Conservation (phyloP, 108 stramenopile species). For the Epithemia pelagica region DNA sequence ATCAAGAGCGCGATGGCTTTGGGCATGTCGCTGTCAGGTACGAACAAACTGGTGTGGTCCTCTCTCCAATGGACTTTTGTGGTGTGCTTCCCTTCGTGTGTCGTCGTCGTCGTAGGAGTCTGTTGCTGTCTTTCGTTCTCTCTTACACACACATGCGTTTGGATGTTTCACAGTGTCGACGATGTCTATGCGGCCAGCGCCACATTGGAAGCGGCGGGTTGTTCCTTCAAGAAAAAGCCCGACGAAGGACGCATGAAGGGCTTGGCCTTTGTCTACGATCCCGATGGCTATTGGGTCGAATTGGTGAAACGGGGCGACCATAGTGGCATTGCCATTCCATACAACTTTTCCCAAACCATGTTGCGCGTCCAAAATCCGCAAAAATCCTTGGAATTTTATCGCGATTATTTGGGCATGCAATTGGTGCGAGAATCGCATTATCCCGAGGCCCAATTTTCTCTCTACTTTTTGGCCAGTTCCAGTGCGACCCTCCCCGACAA, state of each 20-base stretch:
- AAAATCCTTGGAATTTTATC: slow-evolving; percentile 83
- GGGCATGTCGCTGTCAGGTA: slow-evolving; percentile 43
- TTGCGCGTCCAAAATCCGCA: slow-evolving; percentile 90
- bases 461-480: slow-evolving; percentile 88
- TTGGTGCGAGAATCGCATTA: slow-evolving; percentile 75
- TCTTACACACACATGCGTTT: no score
- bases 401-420: slow-evolving; percentile 71
- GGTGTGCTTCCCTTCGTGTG: neutral
- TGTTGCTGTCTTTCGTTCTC: no score
- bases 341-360: slow-evolving; percentile 95
- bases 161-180: slow-evolving; percentile 40
- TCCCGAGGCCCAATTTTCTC: slow-evolving; percentile 62
- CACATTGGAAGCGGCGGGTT: slow-evolving; percentile 74
- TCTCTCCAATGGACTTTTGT: neutral
- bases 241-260: slow-evolving; percentile 89
- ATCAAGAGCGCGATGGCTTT: slow-evolving; percentile 80
- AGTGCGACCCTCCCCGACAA: slow-evolving; percentile 21
- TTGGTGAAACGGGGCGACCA: slow-evolving; percentile 49
- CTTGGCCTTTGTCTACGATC: slow-evolving; percentile 89
- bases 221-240: slow-evolving; percentile 92
- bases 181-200: slow-evolving; percentile 83
- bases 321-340: slow-evolving; percentile 42
- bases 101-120: no score
- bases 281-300: slow-evolving; percentile 87
- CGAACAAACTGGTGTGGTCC: slow-evolving; percentile 2